Conservation (phyloP, 2,329 filamentous ascomycete species). For the Diaporthe velutina region DNA sequence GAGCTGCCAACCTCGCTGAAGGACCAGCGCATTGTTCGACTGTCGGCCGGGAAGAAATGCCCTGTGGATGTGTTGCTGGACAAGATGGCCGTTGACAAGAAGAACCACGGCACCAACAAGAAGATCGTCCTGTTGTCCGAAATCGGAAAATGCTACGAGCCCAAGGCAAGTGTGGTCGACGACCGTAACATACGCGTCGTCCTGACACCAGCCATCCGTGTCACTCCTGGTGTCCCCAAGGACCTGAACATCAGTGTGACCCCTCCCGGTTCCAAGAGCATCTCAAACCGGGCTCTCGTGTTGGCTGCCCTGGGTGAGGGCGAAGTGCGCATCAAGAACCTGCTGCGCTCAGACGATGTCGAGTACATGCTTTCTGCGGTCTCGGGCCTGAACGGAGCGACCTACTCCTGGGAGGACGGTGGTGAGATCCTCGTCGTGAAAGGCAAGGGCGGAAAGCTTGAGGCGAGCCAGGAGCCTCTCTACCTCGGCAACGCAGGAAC, state of each 20-base stretch:
- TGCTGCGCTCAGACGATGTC: conserved; percentile 96
- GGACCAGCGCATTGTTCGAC: conserved; percentile 84
- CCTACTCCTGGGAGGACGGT: conserved; percentile 93
- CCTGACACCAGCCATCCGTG: conserved; percentile 81
- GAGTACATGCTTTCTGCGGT: conserved; percentile 98
- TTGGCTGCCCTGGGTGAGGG: conserved; percentile 91
- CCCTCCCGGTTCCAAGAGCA: conserved; percentile 96
- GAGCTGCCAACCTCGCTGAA: conserved; percentile 87
- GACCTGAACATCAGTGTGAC: conserved; percentile 79
- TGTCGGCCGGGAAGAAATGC: conserved; percentile 89
- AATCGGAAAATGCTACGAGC: conserved; percentile 90
- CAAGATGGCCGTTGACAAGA: conserved; percentile 99
- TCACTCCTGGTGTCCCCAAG: conserved; percentile 78
- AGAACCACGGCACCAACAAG: conserved; percentile 95
- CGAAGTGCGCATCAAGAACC: conserved; percentile 88
- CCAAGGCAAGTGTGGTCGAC: conserved; percentile 88
- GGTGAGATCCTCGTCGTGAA: conserved; percentile 92
- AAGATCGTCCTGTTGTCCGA: conserved; percentile 93
- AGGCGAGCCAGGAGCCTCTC: conserved; percentile 80
- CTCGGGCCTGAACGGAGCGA: conserved; percentile 83
- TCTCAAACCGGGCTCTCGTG: conserved; percentile 96
- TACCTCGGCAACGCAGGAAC: conserved; percentile 98
- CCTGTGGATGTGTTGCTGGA: conserved; percentile 86
- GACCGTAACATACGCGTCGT: conserved; percentile 87
- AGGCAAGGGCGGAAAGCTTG: conserved; percentile 88